Evolutionary conservation across 2,329 filamentous ascomycete genomes (phyloP), one percentile per base, ranked within the genome.

Genomic region (Monilinia laxa): DNA sequence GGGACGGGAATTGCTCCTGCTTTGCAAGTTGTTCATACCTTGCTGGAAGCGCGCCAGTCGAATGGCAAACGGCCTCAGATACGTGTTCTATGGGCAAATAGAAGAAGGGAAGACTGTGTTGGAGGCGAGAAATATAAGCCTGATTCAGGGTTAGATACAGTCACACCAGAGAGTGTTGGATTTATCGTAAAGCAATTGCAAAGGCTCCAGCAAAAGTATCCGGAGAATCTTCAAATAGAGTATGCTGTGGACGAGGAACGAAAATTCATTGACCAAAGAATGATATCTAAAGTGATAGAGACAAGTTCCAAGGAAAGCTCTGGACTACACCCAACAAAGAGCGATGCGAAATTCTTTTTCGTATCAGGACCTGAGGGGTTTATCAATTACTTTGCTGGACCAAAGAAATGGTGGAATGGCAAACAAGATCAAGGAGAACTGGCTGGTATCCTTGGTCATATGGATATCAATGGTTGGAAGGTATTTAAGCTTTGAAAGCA

Each of bases 1-100:
- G 95, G 95, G 0, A 99, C 95, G 0, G 94, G 95, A 0, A 90
- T 99, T 72, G 93, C 92, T 20, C 92, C 94, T 0, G 95, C 93
- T 10, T 79, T 98, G 77, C 94, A 98, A 78, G 85, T 90, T 52
- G 91, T 88, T 1, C 80, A 87, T 68, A 85, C 86, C 0, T 78
- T 94, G 14, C 79, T 87, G 4, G 78, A 82, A 68, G 71, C 76
- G 25, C 70, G 68, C 75, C 68, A 51, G 1, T 51, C 31, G 31
- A 77, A 71, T 75, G 80, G 67, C 71, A 68, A 18, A 53, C 69
- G 42, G n/a, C 79, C 81, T 3, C 80, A 75, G 53, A 84, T 97
- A 65, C 84, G 86, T 59, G 88, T 98, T 38, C 79, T 98, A 0
- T 99, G 94, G 93, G 93, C 93, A 23, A 92, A 87, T 76, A 81